phyloP scores from a whole-genome alignment of 768 basidiomycete genomes.

The Tremella yokohamensis region DNA sequence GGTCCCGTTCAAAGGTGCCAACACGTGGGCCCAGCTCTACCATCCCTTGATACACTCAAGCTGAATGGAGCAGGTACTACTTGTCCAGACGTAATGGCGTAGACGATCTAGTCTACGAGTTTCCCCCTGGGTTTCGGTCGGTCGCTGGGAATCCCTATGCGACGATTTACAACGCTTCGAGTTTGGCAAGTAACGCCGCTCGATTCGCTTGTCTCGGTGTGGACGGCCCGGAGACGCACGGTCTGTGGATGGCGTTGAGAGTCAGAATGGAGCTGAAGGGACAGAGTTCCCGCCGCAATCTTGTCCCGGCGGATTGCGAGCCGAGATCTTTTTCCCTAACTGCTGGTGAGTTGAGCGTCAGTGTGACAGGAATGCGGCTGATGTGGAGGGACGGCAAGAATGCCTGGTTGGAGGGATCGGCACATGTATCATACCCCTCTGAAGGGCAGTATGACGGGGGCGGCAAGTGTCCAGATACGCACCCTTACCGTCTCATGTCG shows the following conservation, averaged over 20 bases:
- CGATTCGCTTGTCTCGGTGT: constrained; percentile 26
- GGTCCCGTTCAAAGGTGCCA: constrained; percentile 2
- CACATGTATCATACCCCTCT: constrained; percentile 28
- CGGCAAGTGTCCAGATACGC: constrained; percentile 31
- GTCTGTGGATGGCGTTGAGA: constrained; percentile 1
- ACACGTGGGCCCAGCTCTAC: constrained; percentile 9
- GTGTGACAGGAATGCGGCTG: neutral
- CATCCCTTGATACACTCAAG: neutral
- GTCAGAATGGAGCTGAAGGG: neutral
- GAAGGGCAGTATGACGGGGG: constrained; percentile 23
- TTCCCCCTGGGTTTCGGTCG: constrained; percentile 39
- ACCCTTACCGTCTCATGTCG: constrained; percentile 23
- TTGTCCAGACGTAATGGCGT: constrained; percentile 1
- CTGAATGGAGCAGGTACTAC: constrained; percentile 12
- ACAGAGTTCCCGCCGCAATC: constrained; percentile 21
- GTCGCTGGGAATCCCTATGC: constrained; percentile 29
- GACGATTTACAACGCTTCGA: constrained; percentile 16
- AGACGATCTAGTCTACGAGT: constrained; percentile 28
- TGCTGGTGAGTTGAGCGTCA: constrained; percentile 22
- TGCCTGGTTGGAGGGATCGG: constrained; percentile 22
- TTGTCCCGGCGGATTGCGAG: constrained; percentile 34
- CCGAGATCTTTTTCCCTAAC: constrained; percentile 31
- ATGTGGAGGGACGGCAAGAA: constrained; percentile 30
- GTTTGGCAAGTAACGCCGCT: constrained; percentile 22
- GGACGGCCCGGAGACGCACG: constrained; percentile 11